A percentile compares a stretch with the other conserved stretches of the same genome.
Conservation (phyloP, 257 asterid genomes). For the Solanum clarkiae region DNA sequence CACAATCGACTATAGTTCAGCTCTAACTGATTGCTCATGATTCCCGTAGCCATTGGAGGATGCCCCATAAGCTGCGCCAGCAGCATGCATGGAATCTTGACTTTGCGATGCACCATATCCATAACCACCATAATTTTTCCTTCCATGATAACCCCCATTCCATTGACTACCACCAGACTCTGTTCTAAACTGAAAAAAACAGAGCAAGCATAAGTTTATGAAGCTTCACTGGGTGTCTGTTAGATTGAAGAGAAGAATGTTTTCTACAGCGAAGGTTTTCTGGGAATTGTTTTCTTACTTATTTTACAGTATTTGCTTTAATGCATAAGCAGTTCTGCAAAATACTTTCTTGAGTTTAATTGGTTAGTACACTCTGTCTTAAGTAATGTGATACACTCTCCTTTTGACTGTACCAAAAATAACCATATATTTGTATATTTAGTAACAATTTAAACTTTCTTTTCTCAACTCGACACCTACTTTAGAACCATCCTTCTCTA, state of each 20-base stretch:
- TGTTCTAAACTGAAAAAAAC: conserved; percentile 40
- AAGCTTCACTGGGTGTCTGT: background rate
- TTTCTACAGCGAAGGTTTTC: background rate
- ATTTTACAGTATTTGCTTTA: background rate
- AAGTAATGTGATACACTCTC: background rate
- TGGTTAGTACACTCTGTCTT: background rate
- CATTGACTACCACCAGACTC: conserved; percentile 43
- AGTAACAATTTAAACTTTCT: background rate
- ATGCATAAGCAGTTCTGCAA: background rate
- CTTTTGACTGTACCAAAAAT: background rate
- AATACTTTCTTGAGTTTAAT: background rate
- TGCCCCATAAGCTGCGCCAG: conserved; percentile 37
- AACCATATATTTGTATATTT: background rate
- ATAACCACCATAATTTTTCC: conserved; percentile 64
- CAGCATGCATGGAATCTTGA: conserved; percentile 23
- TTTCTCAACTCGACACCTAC: background rate
- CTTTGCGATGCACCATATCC: conserved; percentile 28
- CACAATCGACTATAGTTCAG: conserved; percentile 1
- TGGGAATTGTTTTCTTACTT: background rate
- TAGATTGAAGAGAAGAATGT: background rate
- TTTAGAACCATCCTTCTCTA: background rate
- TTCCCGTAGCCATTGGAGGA: conserved; percentile 56
- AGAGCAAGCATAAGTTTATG: background rate
- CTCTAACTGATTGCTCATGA: conserved; percentile 50
- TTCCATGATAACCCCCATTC: conserved; percentile 51